Percentiles rank a stretch among this genome's conserved stretches.
Evolutionary conservation across 2,329 filamentous ascomycete genomes (phyloP).

Genomic region (Neurospora crassa): DNA sequence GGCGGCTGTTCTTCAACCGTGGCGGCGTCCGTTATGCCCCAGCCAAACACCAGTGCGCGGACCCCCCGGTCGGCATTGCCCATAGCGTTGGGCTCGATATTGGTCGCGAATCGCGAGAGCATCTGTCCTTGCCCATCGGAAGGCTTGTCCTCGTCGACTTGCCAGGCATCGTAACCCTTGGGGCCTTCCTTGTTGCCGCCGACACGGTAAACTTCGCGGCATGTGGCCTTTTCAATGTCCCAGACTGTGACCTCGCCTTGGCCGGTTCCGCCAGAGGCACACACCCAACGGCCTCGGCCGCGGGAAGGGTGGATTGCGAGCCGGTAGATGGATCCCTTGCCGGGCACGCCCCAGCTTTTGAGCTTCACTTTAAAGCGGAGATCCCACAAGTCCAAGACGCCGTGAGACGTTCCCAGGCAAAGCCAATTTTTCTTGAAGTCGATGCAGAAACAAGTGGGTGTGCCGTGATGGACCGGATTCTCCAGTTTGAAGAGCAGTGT

Average conservation of each 20-base stretch:
- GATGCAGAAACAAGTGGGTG: constrained; percentile 82
- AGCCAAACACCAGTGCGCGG: constrained; percentile 63
- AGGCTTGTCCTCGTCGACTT: constrained; percentile 80
- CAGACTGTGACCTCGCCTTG: constrained; percentile 88
- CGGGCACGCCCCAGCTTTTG: constrained; percentile 79
- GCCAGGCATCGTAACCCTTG: constrained; percentile 71
- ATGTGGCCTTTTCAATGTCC: constrained; percentile 86
- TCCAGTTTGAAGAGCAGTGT: constrained; percentile 66
- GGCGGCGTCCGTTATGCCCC: constrained; percentile 37
- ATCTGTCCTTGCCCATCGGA: constrained; percentile 52
- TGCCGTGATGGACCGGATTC: constrained; percentile 86
- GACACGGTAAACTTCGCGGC: constrained; percentile 78
- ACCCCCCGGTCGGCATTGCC: constrained; percentile 56
- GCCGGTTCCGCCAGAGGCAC: constrained; percentile 77
- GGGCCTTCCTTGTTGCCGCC: constrained; percentile 49
- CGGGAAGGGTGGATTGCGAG: constrained; percentile 70
- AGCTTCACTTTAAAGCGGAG: constrained; percentile 85
- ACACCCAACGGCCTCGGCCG: constrained; percentile 74
- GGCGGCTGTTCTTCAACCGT: constrained; percentile 3
- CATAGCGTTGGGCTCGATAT: constrained; percentile 51
- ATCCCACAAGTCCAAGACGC: constrained; percentile 91
- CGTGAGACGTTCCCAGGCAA: constrained; percentile 82
- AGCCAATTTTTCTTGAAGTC: constrained; percentile 85
- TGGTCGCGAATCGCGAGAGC: constrained; percentile 73
- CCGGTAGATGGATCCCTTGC: constrained; percentile 69